Conservation (phyloP, 108 stramenopile genomes). For the Nitzschia palea region DNA sequence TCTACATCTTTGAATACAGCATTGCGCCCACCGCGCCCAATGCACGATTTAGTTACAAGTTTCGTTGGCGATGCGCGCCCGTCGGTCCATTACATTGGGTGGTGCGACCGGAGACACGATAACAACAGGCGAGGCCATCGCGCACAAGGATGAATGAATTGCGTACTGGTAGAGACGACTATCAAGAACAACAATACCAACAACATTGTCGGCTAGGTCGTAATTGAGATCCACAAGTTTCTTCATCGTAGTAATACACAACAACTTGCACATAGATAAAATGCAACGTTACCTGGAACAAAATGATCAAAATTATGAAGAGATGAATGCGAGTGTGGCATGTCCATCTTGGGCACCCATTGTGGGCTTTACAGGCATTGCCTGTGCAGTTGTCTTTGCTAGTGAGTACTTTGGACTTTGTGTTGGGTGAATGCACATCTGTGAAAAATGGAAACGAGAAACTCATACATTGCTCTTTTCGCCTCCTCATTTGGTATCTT, state of each 20-base stretch:
- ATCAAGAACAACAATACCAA: neutral
- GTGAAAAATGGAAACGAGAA: neutral
- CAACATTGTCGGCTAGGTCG: neutral
- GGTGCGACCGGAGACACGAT: too few relatives aligned
- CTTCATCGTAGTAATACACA: too few relatives aligned
- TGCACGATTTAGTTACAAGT: too few relatives aligned
- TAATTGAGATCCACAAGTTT: too few relatives aligned
- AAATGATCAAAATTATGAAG: constrained; percentile 16
- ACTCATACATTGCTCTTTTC: neutral
- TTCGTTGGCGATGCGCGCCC: too few relatives aligned
- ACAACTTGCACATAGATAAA: neutral
- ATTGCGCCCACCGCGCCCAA: too few relatives aligned
- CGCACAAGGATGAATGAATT: too few relatives aligned
- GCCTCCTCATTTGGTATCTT: neutral
- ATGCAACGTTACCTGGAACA: constrained; percentile 37
- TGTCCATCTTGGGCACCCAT: constrained; percentile 76
- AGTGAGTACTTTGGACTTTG: constrained; percentile 74
- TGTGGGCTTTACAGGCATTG: constrained; percentile 80
- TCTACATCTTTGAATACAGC: too few relatives aligned
- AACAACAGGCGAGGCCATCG: too few relatives aligned
- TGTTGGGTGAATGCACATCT: too few relatives aligned
- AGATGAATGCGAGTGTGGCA: constrained; percentile 36
- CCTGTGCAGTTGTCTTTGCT: constrained; percentile 76
- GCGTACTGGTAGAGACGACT: neutral
- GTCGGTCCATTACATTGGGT: too few relatives aligned